Conservation (phyloP, 1,284 basidiomycete genomes). For the Ceratorhiza oryzae-sativae region DNA sequence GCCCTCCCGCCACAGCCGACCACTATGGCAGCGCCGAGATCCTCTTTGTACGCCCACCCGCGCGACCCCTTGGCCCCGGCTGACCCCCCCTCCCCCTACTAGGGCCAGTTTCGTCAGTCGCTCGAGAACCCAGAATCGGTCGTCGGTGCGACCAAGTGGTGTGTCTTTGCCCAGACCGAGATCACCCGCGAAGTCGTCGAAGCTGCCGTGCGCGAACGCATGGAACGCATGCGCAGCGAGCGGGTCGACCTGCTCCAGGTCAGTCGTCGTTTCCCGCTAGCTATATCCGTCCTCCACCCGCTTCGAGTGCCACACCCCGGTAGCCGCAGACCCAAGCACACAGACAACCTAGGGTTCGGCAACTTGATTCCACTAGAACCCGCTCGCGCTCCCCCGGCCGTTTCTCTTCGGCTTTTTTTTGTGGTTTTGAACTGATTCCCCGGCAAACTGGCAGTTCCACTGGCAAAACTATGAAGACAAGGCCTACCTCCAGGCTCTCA, state of each 20-base stretch:
- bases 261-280: constrained; percentile 21
- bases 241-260: constrained; percentile 77
- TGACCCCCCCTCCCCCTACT: constrained; percentile 17
- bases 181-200: constrained; percentile 65
- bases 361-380: not conserved
- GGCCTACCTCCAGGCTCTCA: constrained; percentile 68
- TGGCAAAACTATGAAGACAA: constrained; percentile 81
- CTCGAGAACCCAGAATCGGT: constrained; percentile 56
- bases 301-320: too few species aligned
- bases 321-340: not conserved
- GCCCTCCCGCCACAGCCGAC: constrained; percentile 61
- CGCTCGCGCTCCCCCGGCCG: not conserved
- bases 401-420: not conserved
- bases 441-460: constrained; percentile 63
- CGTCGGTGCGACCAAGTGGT: constrained; percentile 82
- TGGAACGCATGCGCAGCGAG: constrained; percentile 59
- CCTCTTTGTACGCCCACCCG: constrained; percentile 64
- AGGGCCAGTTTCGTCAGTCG: constrained; percentile 71
- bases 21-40: constrained; percentile 82
- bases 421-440: not conserved
- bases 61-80: constrained; percentile 4
- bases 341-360: not conserved
- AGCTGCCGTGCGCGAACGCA: constrained; percentile 71
- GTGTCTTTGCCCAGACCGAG: constrained; percentile 67
- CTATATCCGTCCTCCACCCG: not conserved